Base-by-base conservation (phyloP, 768 basidiomycete species). In the Pisolithus microcarpus region DNA sequence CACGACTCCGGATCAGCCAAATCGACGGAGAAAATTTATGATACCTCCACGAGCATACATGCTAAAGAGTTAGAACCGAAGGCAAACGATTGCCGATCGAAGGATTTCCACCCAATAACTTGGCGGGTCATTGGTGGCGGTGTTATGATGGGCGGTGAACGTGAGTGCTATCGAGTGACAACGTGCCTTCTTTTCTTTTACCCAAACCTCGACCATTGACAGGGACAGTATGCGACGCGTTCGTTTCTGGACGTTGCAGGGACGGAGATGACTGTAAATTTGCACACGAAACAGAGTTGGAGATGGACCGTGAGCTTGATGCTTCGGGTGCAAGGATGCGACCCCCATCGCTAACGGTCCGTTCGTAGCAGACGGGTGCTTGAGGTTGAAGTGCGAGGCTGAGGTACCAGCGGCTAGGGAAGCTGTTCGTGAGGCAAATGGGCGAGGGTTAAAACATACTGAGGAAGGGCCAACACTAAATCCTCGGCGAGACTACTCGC, bases 41-140 rank as follows among this genome's bases (percentile, higher is more conserved):
- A 46, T 36, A 21, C 8, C 10, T 31, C 19, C 31, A 18, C 8
- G 13, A 31, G 11, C 16, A 24, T 15, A 13, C 13, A 49, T 4
- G 37, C 38, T 15, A 49, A 11, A 11, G 23, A 24, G 7, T 13
- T 49, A 55, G 28, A 37, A 54, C 37, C 55, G 36, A 58, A 48
- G 9, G 61, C 66, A 31, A 73, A 74, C 39, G 71, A 72, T 30
- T 68, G 62, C 54, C 65, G 59, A 38, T 65, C 71, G 58, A 80
- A 68, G 54, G 75, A 75, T 52, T 84, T 71, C 62, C 82, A 79
- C 56, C 84, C 85, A 24, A 73, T 88, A 43, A 74, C 77, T 4
- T 88, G 86, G 86, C 75, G 86, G 39, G 85, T 88, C 11, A 84
- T 88, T 46, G 84, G 86, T 0, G 86, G 86, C 13, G 86, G 86